These are phyloP conservation scores for Patellifolia procumbens DNA, from an alignment of 179 eudicot species.

Conservation along the genomic window DNA sequence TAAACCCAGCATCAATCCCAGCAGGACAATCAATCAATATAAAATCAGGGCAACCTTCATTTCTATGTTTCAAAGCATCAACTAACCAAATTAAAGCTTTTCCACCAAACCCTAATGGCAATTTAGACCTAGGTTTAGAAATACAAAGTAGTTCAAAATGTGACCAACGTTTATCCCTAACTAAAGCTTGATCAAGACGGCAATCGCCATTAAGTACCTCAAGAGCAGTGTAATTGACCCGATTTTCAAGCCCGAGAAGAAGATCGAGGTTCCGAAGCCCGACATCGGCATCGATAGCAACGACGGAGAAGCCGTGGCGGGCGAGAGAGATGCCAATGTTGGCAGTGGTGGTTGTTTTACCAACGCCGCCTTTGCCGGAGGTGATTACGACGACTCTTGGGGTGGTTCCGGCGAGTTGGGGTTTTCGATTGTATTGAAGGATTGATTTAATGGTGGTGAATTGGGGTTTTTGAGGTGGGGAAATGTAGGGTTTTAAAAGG, in stretches of 20 bases:
- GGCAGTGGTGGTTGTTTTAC: constrained; percentile 97
- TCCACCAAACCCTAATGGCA: constrained; percentile 87
- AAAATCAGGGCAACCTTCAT: constrained; percentile 78
- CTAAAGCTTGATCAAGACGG: constrained; percentile 90
- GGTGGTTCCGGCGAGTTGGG: constrained; percentile 78
- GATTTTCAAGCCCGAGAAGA: constrained; percentile 83
- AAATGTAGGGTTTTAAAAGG: constrained; percentile 24
- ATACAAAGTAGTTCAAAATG: constrained; percentile 78
- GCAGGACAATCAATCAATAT: constrained; percentile 94
- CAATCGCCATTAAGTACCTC: constrained; percentile 96
- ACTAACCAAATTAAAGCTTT: constrained; percentile 91
- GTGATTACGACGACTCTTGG: constrained; percentile 93
- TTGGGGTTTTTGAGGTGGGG: constrained; percentile 1
- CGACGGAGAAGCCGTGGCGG: constrained; percentile 86
- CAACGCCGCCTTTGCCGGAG: constrained; percentile 99
- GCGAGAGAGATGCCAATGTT: constrained; percentile 92
- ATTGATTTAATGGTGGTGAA: constrained; percentile 36
- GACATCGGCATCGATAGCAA: constrained; percentile 93
- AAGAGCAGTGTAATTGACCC: constrained; percentile 90
- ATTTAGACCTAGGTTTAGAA: constrained; percentile 86
- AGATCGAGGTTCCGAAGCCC: constrained; percentile 96
- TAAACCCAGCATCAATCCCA: constrained; percentile 98
- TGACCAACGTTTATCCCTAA: constrained; percentile 85
- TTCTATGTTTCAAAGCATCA: constrained; percentile 73
- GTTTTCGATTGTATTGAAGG: constrained; percentile 82